These are phyloP conservation scores for Penicillium sp. DNA, from an alignment of 2,329 filamentous ascomycete genomes.

Conservation along the genomic window DNA sequence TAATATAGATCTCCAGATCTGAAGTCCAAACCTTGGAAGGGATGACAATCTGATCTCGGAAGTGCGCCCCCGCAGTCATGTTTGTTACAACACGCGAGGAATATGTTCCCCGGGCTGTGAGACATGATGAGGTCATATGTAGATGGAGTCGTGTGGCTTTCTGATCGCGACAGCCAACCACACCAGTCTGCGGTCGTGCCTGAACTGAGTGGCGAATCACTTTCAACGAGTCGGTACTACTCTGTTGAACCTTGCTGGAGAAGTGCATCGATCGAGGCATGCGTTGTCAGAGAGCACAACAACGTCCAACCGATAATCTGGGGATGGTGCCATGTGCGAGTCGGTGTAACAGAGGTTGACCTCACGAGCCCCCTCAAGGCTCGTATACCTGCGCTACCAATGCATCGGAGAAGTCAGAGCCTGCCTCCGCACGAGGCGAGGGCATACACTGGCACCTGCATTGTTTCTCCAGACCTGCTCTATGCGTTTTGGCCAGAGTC, in stretches of 20 bases:
- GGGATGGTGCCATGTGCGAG: constrained; percentile 23
- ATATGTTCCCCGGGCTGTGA: background rate
- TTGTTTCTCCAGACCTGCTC: constrained; percentile 1
- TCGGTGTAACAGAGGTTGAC: constrained; percentile 21
- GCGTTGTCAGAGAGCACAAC: background rate
- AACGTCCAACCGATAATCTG: background rate
- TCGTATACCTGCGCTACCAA: constrained; percentile 9
- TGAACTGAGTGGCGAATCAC: constrained; percentile 22
- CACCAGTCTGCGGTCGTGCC: constrained; percentile 8
- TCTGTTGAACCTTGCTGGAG: constrained; percentile 16
- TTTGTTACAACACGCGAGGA: background rate
- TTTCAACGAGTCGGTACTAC: constrained; percentile 3
- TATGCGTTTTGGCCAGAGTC: background rate
- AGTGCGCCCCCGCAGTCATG: background rate
- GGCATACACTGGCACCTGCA: background rate
- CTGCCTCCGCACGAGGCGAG: background rate
- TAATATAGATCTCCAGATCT: background rate
- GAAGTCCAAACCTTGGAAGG: background rate
- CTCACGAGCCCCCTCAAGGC: constrained; percentile 5
- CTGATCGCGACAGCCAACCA: background rate
- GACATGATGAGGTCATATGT: constrained; percentile 13
- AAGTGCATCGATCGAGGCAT: background rate
- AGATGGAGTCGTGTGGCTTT: background rate
- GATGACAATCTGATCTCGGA: background rate
- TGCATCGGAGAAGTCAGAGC: background rate